A percentile compares a stretch with the other conserved stretches of the same genome.
These are phyloP conservation scores for Pythium pyrilobum DNA, from an alignment of 352 stramenopile species.

Conservation along the genomic window DNA sequence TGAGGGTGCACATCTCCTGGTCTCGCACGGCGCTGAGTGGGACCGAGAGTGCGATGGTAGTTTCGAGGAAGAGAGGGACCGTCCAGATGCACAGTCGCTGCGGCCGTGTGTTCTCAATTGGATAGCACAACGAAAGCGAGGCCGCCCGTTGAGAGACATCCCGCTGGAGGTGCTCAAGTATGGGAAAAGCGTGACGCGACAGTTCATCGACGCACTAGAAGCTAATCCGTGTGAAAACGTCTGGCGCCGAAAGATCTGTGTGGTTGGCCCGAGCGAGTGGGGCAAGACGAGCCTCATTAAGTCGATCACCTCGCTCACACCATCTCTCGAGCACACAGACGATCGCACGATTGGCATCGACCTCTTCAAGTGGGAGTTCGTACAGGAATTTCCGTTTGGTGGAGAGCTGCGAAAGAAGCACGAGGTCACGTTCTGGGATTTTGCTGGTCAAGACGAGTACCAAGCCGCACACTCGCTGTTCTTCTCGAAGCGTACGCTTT, in stretches of 20 bases:
- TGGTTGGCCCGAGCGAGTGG: constrained; percentile 20
- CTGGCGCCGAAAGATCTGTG: constrained; percentile 20
- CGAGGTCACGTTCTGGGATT: constrained; percentile 18
- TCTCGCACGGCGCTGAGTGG: too few species aligned
- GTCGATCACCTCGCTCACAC: constrained; percentile 7
- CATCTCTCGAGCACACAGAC: constrained; percentile 11
- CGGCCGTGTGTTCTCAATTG: too few species aligned
- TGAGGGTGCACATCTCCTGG: too few species aligned
- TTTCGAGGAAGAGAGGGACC: too few species aligned
- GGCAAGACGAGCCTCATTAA: constrained; percentile 31
- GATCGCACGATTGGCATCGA: constrained; percentile 30
- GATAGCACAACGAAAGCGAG: too few species aligned
- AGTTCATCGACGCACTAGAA: too few species aligned
- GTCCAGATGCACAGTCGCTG: too few species aligned
- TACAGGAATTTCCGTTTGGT: background rate
- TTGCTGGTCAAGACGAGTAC: constrained; percentile 11
- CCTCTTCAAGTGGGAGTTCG: constrained; percentile 20
- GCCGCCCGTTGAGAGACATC: too few species aligned
- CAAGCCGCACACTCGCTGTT: constrained; percentile 12
- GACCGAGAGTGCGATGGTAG: too few species aligned
- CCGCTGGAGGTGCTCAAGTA: too few species aligned
- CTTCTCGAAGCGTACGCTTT: constrained; percentile 9
- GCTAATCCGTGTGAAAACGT: too few species aligned
- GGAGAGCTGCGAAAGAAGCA: background rate
- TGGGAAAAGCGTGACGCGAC: too few species aligned